Conservation (phyloP, 2,329 filamentous ascomycete species). For the Zasmidium cellare region DNA sequence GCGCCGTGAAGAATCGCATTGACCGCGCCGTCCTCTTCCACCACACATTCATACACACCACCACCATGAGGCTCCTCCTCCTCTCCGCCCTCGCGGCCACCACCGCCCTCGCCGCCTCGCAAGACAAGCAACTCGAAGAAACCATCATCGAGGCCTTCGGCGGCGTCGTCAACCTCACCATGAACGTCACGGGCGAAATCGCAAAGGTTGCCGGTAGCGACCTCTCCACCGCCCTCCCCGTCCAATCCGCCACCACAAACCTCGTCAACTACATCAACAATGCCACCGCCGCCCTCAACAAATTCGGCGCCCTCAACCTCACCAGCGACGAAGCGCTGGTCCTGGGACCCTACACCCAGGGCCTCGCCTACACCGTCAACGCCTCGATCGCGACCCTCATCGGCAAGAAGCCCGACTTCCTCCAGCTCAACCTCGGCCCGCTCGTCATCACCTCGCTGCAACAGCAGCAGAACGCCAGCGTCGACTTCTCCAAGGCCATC, state of each 20-base stretch:
- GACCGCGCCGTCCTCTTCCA: neutral
- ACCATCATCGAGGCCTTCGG: constrained; percentile 1
- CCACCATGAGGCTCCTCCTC: constrained; percentile 4
- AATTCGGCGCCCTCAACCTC: neutral
- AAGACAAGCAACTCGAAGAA: neutral
- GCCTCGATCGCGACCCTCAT: constrained; percentile 11
- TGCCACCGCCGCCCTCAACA: neutral
- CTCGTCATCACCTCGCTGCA: constrained; percentile 2
- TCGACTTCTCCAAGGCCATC: neutral
- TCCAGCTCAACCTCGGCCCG: neutral
- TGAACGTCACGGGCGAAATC: neutral
- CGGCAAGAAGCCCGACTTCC: constrained; percentile 7
- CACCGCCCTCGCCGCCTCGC: neutral
- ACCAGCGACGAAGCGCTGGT: neutral
- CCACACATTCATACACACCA: neutral
- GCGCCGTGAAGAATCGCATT: no score
- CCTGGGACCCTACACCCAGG: constrained; percentile 5
- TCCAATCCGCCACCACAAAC: constrained; percentile 4
- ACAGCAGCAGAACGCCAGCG: neutral
- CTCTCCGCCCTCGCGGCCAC: neutral
- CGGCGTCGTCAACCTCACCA: constrained; percentile 2
- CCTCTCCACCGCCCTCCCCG: neutral
- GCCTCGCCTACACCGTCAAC: constrained; percentile 9
- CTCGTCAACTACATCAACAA: constrained; percentile 4
- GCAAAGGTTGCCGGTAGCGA: neutral